A percentile compares a stretch with the other conserved stretches of the same genome.
These are phyloP conservation scores for Naegleria fowleri DNA, from an alignment of 208 protist species.

Conservation along the genomic window DNA sequence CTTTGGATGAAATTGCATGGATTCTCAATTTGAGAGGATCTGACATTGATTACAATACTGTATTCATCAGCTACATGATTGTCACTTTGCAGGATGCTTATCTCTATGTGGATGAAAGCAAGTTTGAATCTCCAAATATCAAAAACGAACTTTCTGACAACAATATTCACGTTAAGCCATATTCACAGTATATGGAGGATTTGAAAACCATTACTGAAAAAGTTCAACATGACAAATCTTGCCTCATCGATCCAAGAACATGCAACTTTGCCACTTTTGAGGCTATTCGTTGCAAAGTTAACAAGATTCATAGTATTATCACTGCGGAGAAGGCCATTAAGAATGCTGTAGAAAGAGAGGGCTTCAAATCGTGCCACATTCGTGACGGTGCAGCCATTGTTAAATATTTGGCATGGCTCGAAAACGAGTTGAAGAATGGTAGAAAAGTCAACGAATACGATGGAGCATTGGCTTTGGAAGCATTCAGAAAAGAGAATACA, in stretches of 20 bases:
- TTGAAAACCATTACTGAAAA: not conserved
- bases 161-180: constrained; percentile 6
- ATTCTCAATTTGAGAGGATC: constrained; percentile 75
- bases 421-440: constrained; percentile 29
- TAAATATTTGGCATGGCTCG: constrained; percentile 80
- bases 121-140: not conserved
- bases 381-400: constrained; percentile 82
- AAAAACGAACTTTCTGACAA: not conserved
- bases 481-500: constrained; percentile 60
- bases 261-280: constrained; percentile 40
- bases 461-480: constrained; percentile 63
- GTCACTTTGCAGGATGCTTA: constrained; percentile 44
- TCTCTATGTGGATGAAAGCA: constrained; percentile 38
- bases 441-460: constrained; percentile 62
- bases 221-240: not conserved
- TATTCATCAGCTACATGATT: constrained; percentile 76
- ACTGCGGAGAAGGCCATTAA: constrained; percentile 74
- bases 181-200: not conserved
- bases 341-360: constrained; percentile 76
- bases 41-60: constrained; percentile 77
- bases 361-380: constrained; percentile 79
- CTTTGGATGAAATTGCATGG: constrained; percentile 83
- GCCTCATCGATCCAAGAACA: constrained; percentile 44
- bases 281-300: constrained; percentile 26
- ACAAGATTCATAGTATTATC: constrained; percentile 30